Evolutionary conservation across 2,329 filamentous ascomycete species (phyloP), one percentile per base, ranked within the genome.

Genomic region (Lachnellula willkommii): DNA sequence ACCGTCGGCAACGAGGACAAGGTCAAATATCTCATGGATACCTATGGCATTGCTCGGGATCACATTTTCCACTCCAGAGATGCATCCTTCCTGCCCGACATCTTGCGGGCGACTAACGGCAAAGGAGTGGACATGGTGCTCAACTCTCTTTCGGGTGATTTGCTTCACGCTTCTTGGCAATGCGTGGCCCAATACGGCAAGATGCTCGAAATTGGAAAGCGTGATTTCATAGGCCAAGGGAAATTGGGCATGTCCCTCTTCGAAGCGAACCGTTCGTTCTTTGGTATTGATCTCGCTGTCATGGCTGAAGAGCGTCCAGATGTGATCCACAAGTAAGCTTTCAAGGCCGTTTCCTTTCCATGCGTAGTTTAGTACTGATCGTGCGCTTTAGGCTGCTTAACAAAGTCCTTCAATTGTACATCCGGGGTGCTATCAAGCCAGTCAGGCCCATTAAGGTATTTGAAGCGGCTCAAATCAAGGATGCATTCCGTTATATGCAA

Each of bases 181-280:
- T 72, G 68, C 49, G 39, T 74, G 1, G 68, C 71, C 2, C 49
- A 52, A 0, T 70, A 69, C 47, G 73, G 73, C 0, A 62, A 66
- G 0, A 71, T 75, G 42, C 47, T 75, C 0, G 72, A 75, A 46
- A 64, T 74, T 5, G 70, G 71, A 1, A 71, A 71, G 37, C 64
- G 65, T 1, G 71, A 74, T 43, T 40, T 59, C 5, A 45, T 58
- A 22, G 57, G 60, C 1, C 55, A 67, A 36, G 47, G 14, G 3
- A 49, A 59, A n/a, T 58, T 71, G n/a, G 55, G 36, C 51, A 69
- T 68, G 68, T 53, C 49, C 12, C 50, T 60, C 7, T 72, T 69
- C 20, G 56, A 60, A n/a, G 59, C 57, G 1, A 70, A 70, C 49
- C 32, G 55, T 17, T 50, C 42, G 1, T 70, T 65, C 50, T 24